Percentiles rank a stretch among this genome's conserved stretches.
Evolutionary conservation across 1,139 yeast genomes (phyloP).

Genomic region (Wickerhamiella infanticola): DNA sequence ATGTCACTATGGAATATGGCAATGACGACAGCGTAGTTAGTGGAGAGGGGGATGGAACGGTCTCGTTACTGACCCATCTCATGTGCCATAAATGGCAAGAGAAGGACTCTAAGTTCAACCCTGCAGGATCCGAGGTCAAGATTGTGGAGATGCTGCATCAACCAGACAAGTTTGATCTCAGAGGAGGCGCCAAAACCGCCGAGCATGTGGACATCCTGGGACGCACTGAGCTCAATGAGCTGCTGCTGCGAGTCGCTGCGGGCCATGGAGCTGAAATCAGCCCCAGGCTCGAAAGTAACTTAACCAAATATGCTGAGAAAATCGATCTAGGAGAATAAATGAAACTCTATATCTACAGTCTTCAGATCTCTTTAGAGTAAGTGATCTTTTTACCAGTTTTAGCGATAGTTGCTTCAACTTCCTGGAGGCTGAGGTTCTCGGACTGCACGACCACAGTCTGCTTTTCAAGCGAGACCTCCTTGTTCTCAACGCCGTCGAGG

Average conservation of each 20-base stretch:
- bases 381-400: constrained; percentile 84
- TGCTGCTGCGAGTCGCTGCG: constrained; percentile 64
- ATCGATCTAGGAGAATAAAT: constrained; percentile 28
- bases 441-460: constrained; percentile 76
- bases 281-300: constrained; percentile 42
- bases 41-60: constrained; percentile 92
- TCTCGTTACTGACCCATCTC: constrained; percentile 68
- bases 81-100: constrained; percentile 79
- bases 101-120: constrained; percentile 56
- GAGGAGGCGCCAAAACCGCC: constrained; percentile 97
- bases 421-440: constrained; percentile 45
- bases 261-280: constrained; percentile 59
- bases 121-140: constrained; percentile 55
- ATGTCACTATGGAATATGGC: constrained; percentile 39
- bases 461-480: constrained; percentile 59
- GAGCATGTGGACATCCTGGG: constrained; percentile 96
- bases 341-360: not conserved
- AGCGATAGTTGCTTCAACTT: constrained; percentile 60
- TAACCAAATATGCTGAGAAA: constrained; percentile 40
- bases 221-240: constrained; percentile 78
- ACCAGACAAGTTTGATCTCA: constrained; percentile 81
- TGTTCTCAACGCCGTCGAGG: constrained; percentile 53
- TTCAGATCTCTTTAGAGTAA: constrained; percentile 30
- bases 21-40: constrained; percentile 39
- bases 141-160: constrained; percentile 85